A percentile compares a stretch with the other conserved stretches of the same genome.
These are phyloP conservation scores for Arachnopeziza araneosa DNA, from an alignment of 2,329 filamentous ascomycete species.

Conservation along the genomic window DNA sequence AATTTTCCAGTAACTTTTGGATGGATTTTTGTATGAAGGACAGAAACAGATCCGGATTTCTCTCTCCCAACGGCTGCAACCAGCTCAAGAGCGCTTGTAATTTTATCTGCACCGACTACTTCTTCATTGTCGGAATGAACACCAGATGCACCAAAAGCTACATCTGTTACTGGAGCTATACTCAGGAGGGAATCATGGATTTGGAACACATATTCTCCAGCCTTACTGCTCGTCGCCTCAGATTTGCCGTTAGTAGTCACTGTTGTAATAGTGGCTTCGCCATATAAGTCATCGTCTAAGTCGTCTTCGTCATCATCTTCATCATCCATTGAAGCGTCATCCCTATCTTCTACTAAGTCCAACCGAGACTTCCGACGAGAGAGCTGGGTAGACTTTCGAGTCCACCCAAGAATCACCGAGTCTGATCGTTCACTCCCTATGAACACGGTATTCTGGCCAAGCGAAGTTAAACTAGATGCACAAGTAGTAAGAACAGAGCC, in stretches of 20 bases:
- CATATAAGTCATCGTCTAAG: conserved; percentile 54
- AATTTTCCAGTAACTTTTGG: conserved; percentile 66
- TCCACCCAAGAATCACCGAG: conserved; percentile 77
- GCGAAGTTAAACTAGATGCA: conserved; percentile 62
- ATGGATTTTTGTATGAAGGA: conserved; percentile 73
- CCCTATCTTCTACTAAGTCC: conserved; percentile 47
- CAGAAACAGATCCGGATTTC: conserved; percentile 63
- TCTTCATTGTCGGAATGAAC: conserved; percentile 41
- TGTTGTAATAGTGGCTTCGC: conserved; percentile 40
- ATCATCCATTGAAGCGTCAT: conserved; percentile 46
- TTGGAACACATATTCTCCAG: conserved; percentile 65
- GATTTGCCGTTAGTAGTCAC: conserved; percentile 31
- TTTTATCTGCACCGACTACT: conserved; percentile 39
- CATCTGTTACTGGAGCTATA: conserved; percentile 71
- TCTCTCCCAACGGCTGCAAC: conserved; percentile 58
- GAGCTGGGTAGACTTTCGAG: conserved; percentile 54
- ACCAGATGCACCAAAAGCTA: conserved; percentile 60
- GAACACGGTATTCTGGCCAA: conserved; percentile 70
- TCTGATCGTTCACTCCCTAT: conserved; percentile 80
- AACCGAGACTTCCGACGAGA: conserved; percentile 59
- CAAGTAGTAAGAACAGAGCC: conserved; percentile 55
- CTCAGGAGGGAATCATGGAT: conserved; percentile 73
- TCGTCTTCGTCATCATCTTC: conserved; percentile 49
- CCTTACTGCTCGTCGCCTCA: conserved; percentile 37
- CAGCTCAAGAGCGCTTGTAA: conserved; percentile 52